Conservation (phyloP, 495 filamentous ascomycete genomes). For the Xylaria sp. region DNA sequence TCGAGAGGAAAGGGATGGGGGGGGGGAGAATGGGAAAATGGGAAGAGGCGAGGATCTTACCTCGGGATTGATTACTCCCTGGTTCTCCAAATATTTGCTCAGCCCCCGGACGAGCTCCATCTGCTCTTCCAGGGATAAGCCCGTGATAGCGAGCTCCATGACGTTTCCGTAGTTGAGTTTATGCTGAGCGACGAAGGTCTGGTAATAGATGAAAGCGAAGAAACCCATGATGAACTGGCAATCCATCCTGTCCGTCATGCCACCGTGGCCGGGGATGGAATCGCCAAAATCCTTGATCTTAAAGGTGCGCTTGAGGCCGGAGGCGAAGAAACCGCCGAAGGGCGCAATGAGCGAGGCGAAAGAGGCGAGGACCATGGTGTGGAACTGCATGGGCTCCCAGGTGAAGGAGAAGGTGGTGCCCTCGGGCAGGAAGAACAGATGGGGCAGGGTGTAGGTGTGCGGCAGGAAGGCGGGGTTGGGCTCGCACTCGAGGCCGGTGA, state of each 20-base stretch:
- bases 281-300: constrained; percentile 99
- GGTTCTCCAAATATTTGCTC: constrained; percentile 84
- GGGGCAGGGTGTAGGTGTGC: constrained; percentile 80
- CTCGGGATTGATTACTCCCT: constrained; percentile 71
- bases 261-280: constrained; percentile 95
- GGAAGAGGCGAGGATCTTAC: constrained; percentile 48
- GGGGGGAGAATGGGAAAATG: not conserved
- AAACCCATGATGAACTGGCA: constrained; percentile 99
- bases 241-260: constrained; percentile 99
- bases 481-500: constrained; percentile 87
- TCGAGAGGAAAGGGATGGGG: too few species aligned
- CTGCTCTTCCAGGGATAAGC: constrained; percentile 82
- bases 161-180: constrained; percentile 82
- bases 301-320: constrained; percentile 96
- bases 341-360: constrained; percentile 98
- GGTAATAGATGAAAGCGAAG: constrained; percentile 98
- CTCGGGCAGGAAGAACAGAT: constrained; percentile 63
- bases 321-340: constrained; percentile 98
- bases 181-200: constrained; percentile 92
- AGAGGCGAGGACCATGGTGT: constrained; percentile 86
- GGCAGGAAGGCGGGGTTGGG: constrained; percentile 93
- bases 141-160: constrained; percentile 87
- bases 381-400: constrained; percentile 91
- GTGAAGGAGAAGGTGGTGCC: constrained; percentile 62
- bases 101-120: constrained; percentile 85